Evolutionary conservation across 225 moss, liverwort and hornwort species (phyloP).

Genomic region (Pseudisothecium myosuroides): DNA sequence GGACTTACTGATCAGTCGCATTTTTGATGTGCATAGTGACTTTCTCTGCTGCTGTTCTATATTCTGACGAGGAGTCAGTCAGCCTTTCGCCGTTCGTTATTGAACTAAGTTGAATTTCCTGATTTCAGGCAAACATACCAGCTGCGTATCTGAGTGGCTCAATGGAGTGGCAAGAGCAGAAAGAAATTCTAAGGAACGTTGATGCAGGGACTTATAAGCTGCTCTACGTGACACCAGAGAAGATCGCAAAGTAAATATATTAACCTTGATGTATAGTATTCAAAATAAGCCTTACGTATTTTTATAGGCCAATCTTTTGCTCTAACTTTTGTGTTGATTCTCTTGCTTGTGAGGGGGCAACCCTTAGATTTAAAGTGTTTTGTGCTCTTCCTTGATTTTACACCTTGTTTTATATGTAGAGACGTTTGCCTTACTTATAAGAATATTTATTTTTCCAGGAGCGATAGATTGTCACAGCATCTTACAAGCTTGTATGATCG

Average conservation of each 20-base stretch:
- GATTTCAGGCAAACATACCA: slow-evolving; percentile 78
- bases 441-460: slow-evolving; percentile 30
- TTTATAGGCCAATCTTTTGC: background rate
- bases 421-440: background rate
- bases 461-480: slow-evolving; percentile 79
- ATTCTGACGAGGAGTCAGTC: background rate
- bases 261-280: background rate
- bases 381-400: background rate
- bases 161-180: slow-evolving; percentile 94
- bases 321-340: background rate
- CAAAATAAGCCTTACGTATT: background rate
- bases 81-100: background rate
- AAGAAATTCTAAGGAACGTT: slow-evolving; percentile 67
- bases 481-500: slow-evolving; percentile 73
- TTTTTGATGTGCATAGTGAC: background rate
- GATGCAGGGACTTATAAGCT: slow-evolving; percentile 69
- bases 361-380: background rate
- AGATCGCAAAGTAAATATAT: slow-evolving; percentile 73
- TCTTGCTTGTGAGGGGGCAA: background rate
- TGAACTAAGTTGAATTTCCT: background rate
- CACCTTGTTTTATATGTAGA: background rate
- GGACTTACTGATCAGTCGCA: background rate
- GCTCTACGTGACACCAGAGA: slow-evolving; percentile 96
- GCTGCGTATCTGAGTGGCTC: slow-evolving; percentile 76
- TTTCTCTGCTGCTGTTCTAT: background rate